A percentile compares a stretch with the other conserved stretches of the same genome.
Conservation (phyloP, 164 flowering plant species). For the Umbilicus rupestris region DNA sequence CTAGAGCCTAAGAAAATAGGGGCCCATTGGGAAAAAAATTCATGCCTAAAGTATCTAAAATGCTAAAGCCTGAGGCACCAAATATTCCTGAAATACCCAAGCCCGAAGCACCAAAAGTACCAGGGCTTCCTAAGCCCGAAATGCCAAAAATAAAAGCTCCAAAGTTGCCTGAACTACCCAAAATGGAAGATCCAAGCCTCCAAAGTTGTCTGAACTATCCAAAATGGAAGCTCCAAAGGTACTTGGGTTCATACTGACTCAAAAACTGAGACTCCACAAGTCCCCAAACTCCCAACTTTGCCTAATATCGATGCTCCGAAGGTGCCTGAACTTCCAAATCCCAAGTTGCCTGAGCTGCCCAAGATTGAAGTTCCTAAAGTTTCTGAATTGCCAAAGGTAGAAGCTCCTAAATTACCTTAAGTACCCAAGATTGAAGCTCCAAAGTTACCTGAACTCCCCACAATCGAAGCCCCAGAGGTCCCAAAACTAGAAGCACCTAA, state of each 20-base stretch:
- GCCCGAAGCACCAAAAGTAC: background rate
- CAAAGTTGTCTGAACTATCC: background rate
- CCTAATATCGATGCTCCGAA: no score
- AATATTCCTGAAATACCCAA: background rate
- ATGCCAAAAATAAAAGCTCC: background rate
- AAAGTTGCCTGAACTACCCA: background rate
- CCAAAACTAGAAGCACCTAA: background rate
- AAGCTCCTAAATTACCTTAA: constrained; percentile 1
- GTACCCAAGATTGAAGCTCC: background rate
- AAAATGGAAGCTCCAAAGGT: background rate
- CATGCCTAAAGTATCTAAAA: background rate
- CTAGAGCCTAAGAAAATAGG: no score
- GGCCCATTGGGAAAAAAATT: no score
- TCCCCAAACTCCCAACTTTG: no score
- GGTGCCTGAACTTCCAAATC: background rate
- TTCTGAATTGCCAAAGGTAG: background rate
- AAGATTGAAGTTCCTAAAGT: background rate
- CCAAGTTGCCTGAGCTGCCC: background rate
- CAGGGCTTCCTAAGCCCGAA: background rate
- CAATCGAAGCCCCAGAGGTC: background rate
- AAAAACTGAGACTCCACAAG: no score
- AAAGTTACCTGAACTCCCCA: background rate
- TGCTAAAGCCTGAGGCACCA: background rate
- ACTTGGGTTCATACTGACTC: no score
- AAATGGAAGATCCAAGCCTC: background rate